Base-by-base conservation (phyloP, 768 basidiomycete species). In the Gelatoporia subvermispora region DNA sequence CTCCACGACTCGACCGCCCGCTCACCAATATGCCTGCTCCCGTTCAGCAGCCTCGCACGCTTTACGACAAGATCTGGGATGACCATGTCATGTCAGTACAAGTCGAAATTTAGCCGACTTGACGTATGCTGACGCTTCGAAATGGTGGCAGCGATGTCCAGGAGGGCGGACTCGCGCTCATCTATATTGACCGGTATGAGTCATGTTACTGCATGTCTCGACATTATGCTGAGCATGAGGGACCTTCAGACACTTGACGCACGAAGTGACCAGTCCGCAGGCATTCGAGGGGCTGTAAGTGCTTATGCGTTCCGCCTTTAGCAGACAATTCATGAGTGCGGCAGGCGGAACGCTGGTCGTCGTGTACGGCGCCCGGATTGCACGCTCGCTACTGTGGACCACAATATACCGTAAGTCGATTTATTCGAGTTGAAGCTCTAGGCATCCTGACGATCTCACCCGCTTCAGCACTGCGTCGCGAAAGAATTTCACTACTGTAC, bases 31-130 rank as follows among this genome's bases (percentile, higher is more conserved):
- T 84, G 83, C 78, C 82, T 38, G 74, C 70, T 25, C 67, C 79
- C n/a, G 66, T 75, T 16, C 56, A 72, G 46, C 68, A 74, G 18
- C 91, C 92, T 9, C 84, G 92, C 52, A 97, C 95, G 31, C 75
- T 98, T 24, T 96, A 97, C 69, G 95, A 98, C 71, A 97, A 97
- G 73, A 92, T 97, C 55, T 96, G 90, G 84, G 92, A 96, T 56
- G 93, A 97, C 65, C 95, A 97, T 71, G 81, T 95, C 62, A 87
- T 97, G 82, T 92, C 60, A 53, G 88, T 58, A 10, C 39, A 18
- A 20, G 16, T 10, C 46, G 13, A 11, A 16, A 23, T 18, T 10
- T 8, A 8, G n/a, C 18, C 31, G 2, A 39, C 13, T 39, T 47
- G 45, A 50, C 38, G 43, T 28, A 42, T 50, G 38, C 34, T 22